A percentile compares a stretch with the other conserved stretches of the same genome.
These are phyloP conservation scores for Neonectria ditissima DNA, from an alignment of 2,329 filamentous ascomycete species.

Conservation along the genomic window DNA sequence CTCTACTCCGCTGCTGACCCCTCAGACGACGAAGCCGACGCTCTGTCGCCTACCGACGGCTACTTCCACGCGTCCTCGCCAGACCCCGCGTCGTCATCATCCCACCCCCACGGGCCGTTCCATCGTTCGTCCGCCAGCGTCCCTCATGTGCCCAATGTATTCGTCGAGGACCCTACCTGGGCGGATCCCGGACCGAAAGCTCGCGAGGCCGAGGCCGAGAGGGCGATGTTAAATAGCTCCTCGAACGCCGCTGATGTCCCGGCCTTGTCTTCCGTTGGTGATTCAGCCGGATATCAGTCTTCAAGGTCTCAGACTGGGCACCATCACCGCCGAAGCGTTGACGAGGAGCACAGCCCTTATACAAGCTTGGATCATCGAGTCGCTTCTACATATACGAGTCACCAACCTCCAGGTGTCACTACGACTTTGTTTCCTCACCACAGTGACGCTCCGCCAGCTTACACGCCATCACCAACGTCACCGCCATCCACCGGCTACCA, in stretches of 20 bases:
- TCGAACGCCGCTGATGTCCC: slow-evolving; percentile 1
- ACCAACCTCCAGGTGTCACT: slow-evolving; percentile 6
- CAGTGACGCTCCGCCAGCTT: slow-evolving; percentile 63
- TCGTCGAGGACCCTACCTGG: slow-evolving; percentile 62
- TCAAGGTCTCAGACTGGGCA: slow-evolving; percentile 17
- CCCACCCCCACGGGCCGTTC: slow-evolving; percentile 33
- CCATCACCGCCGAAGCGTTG: slow-evolving; percentile 40
- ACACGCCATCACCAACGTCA: slow-evolving; percentile 58
- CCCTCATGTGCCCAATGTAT: slow-evolving; percentile 60
- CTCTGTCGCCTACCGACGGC: slow-evolving; percentile 63
- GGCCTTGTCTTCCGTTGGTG: neutral
- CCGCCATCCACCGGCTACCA: slow-evolving; percentile 53
- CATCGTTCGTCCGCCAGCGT: slow-evolving; percentile 50
- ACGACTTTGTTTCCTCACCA: slow-evolving; percentile 35
- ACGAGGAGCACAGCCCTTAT: slow-evolving; percentile 30
- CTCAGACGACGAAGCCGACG: slow-evolving; percentile 51
- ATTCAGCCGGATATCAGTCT: neutral
- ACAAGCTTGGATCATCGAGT: slow-evolving; percentile 1
- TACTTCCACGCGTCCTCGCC: slow-evolving; percentile 60
- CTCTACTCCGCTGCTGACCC: slow-evolving; percentile 57
- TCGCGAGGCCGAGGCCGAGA: slow-evolving; percentile 58
- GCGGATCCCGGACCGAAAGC: slow-evolving; percentile 56
- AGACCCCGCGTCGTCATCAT: slow-evolving; percentile 38
- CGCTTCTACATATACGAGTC: slow-evolving; percentile 6
- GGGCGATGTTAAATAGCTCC: slow-evolving; percentile 45